phyloP scores from a whole-genome alignment of 768 basidiomycete genomes.

The Sistotremastrum niveocremeum region DNA sequence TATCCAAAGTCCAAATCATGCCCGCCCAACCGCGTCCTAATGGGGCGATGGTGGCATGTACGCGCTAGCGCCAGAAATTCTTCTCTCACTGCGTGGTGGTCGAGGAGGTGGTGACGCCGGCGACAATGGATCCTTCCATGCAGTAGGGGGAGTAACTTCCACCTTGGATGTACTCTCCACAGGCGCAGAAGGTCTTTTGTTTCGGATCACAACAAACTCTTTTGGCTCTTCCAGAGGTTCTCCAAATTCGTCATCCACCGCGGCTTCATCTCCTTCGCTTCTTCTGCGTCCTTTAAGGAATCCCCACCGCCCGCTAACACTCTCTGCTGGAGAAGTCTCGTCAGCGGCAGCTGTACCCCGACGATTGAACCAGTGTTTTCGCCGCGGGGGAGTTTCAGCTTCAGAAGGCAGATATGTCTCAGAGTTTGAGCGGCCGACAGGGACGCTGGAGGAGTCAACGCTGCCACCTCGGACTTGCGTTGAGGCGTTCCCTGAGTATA shows the following conservation, averaged over 20 bases:
- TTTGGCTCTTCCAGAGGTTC: conserved; percentile 25
- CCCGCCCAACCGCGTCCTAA: background rate
- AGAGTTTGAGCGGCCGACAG: too few species aligned
- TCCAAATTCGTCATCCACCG: conserved; percentile 23
- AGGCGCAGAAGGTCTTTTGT: conserved; percentile 20
- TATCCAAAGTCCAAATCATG: too few species aligned
- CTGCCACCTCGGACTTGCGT: background rate
- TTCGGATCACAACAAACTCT: conserved; percentile 55
- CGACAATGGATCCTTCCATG: too few species aligned
- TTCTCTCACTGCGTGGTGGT: conserved; percentile 1
- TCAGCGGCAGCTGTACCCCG: conserved; percentile 2
- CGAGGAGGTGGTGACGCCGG: conserved; percentile 22
- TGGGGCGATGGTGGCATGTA: background rate
- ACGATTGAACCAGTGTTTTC: background rate
- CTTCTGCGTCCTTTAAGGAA: conserved; percentile 11
- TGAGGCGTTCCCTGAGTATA: conserved; percentile 10
- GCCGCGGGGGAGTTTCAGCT: background rate
- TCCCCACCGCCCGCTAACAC: conserved; percentile 2
- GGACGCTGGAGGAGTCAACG: too few species aligned
- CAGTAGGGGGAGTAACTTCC: background rate
- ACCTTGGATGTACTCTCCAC: conserved; percentile 1
- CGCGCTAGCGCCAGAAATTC: background rate
- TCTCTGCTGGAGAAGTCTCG: conserved; percentile 2
- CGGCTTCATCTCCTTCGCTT: conserved; percentile 15
- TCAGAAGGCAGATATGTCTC: background rate